Evolutionary conservation across 2,329 filamentous ascomycete species (phyloP).

Genomic region (Cercospora sp.): DNA sequence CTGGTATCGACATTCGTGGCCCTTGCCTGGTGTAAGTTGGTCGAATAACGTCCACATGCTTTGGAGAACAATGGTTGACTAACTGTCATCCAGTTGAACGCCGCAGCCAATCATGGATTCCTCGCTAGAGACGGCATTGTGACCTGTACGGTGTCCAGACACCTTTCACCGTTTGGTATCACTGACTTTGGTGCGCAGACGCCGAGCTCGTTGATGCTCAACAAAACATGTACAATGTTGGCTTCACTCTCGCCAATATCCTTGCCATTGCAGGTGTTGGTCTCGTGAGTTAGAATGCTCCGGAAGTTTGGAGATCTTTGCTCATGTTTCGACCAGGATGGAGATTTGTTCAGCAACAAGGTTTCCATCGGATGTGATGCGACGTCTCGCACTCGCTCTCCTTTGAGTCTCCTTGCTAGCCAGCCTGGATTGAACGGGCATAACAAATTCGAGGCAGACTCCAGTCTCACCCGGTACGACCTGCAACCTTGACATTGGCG

Average conservation of each 20-base stretch:
- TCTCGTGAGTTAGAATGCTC: slow-evolving; percentile 24
- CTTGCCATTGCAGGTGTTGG: slow-evolving; percentile 35
- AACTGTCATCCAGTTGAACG: background rate
- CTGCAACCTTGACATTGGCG: background rate
- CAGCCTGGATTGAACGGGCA: slow-evolving; percentile 46
- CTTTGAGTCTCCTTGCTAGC: slow-evolving; percentile 34
- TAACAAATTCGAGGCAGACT: slow-evolving; percentile 46
- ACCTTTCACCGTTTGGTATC: background rate
- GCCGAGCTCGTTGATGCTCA: slow-evolving; percentile 45
- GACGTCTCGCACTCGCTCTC: slow-evolving; percentile 42
- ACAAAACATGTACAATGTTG: slow-evolving; percentile 49
- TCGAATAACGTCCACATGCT: background rate
- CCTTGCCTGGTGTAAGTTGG: slow-evolving; percentile 39
- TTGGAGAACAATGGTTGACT: background rate
- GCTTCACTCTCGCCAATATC: slow-evolving; percentile 42
- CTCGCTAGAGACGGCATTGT: slow-evolving; percentile 47
- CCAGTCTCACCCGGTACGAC: slow-evolving; percentile 38
- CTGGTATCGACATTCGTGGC: slow-evolving; percentile 44
- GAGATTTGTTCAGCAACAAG: slow-evolving; percentile 38
- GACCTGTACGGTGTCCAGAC: slow-evolving; percentile 31
- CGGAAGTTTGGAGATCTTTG: background rate
- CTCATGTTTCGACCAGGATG: slow-evolving; percentile 11
- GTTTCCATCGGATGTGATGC: slow-evolving; percentile 47
- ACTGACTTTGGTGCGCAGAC: slow-evolving; percentile 25
- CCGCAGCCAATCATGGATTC: slow-evolving; percentile 40